phyloP scores from a whole-genome alignment of 768 basidiomycete species.

The Cyclocybe aegerita region DNA sequence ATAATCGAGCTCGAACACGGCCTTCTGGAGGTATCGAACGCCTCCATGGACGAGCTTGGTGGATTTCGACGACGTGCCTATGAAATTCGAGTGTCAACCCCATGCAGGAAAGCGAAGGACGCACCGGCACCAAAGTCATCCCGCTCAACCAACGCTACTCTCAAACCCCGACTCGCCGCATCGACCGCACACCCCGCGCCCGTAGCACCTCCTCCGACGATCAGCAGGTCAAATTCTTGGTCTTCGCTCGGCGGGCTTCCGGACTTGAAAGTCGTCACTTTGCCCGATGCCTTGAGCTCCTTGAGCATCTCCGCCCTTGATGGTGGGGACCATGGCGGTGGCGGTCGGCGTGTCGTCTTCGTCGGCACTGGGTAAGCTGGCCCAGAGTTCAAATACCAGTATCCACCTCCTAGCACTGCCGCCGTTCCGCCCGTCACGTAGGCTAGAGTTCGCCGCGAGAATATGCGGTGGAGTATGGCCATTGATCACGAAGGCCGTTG shows the following conservation, averaged over 20 bases:
- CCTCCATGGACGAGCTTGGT: conserved; percentile 99
- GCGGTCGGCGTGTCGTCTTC: conserved; percentile 66
- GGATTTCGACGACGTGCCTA: conserved; percentile 94
- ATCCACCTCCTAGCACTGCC: conserved; percentile 56
- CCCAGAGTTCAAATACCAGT: conserved; percentile 74
- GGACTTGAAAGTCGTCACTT: conserved; percentile 14
- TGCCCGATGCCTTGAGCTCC: conserved; percentile 48
- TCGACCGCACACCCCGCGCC: conserved; percentile 97
- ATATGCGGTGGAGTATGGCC: conserved; percentile 37
- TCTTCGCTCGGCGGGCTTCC: conserved; percentile 7
- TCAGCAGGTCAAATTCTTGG: conserved; percentile 25
- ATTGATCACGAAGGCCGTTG: conserved; percentile 19
- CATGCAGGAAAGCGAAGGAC: conserved; percentile 14
- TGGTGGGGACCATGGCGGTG: conserved; percentile 79
- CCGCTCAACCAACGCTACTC: conserved; percentile 90
- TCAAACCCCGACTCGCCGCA: conserved; percentile 87
- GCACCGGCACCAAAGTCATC: conserved; percentile 89
- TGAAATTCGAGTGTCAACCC: neutral
- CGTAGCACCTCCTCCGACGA: conserved; percentile 91
- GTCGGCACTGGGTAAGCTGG: conserved; percentile 66
- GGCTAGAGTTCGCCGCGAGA: conserved; percentile 57
- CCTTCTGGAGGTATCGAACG: conserved; percentile 96
- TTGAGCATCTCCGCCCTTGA: conserved; percentile 64
- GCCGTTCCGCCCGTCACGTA: conserved; percentile 52
- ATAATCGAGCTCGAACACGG: conserved; percentile 92